Evolutionary conservation across 2,329 filamentous ascomycete genomes (phyloP).

Genomic region (Acrodontium crateriforme): DNA sequence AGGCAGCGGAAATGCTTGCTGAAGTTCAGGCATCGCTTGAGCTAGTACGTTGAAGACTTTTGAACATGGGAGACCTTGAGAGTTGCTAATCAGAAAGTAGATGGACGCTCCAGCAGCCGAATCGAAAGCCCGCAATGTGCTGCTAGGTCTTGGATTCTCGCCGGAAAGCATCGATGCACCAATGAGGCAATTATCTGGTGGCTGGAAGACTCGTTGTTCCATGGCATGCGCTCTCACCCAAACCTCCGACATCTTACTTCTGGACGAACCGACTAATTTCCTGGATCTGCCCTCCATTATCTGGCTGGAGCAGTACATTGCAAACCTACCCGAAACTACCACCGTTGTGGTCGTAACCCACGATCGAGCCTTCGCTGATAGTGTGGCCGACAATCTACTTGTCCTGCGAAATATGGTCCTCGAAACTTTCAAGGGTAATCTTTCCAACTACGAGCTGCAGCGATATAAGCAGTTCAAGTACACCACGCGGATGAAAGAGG

Average conservation of each 20-base stretch:
- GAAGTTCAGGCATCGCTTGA: constrained; percentile 57
- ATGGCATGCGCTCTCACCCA: constrained; percentile 49
- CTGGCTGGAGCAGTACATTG: constrained; percentile 66
- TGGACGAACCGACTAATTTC: constrained; percentile 82
- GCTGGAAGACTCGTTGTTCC: constrained; percentile 31
- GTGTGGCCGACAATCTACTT: constrained; percentile 61
- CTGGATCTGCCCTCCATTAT: constrained; percentile 71
- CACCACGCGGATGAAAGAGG: constrained; percentile 63
- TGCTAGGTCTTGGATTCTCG: constrained; percentile 59
- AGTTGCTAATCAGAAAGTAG: constrained; percentile 2
- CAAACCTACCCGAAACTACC: constrained; percentile 37
- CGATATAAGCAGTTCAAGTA: constrained; percentile 30
- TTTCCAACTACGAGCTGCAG: constrained; percentile 59
- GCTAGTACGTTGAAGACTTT: constrained; percentile 36
- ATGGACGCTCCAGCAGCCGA: constrained; percentile 28
- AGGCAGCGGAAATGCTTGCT: constrained; percentile 54
- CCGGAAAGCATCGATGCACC: constrained; percentile 45
- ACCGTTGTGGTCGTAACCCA: constrained; percentile 73
- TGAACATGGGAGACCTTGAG: constrained; percentile 1
- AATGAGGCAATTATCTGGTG: constrained; percentile 57
- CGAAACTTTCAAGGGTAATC: constrained; percentile 60
- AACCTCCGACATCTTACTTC: constrained; percentile 61
- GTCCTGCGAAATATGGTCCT: constrained; percentile 60
- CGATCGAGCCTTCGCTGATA: constrained; percentile 66
- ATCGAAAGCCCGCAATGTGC: constrained; percentile 49